Conservation (phyloP, 495 filamentous ascomycete genomes). For the Schizothecium vesticola region DNA sequence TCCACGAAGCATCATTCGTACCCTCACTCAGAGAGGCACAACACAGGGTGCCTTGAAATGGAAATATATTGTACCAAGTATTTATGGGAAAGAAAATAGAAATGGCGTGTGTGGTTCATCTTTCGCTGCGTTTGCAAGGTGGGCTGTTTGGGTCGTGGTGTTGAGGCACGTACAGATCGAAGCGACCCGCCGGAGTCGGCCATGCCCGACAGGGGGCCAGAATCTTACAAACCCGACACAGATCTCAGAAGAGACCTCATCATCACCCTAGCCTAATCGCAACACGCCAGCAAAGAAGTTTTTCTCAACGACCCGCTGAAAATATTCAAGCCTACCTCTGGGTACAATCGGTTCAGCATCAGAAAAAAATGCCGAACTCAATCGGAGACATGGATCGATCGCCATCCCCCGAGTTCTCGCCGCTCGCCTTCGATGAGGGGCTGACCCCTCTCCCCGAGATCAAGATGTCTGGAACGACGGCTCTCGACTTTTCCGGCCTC, state of each 20-base stretch:
- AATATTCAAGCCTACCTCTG: background rate
- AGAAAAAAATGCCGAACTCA: background rate
- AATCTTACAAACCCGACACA: background rate
- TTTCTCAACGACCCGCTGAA: background rate
- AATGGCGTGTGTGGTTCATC: background rate
- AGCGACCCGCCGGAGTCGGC: background rate
- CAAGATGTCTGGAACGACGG: slow-evolving; percentile 58
- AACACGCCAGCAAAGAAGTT: background rate
- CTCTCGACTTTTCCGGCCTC: slow-evolving; percentile 68
- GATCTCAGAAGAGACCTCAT: background rate
- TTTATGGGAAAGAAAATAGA: background rate
- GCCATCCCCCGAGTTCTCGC: slow-evolving; percentile 38
- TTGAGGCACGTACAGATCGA: background rate
- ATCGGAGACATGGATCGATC: slow-evolving; percentile 12
- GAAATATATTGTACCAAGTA: background rate
- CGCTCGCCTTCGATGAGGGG: slow-evolving; percentile 56
- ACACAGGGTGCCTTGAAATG: background rate
- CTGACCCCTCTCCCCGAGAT: slow-evolving; percentile 60
- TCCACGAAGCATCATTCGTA: background rate
- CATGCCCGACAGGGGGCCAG: background rate
- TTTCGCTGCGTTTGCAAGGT: background rate
- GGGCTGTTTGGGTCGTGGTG: background rate
- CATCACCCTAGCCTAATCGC: background rate
- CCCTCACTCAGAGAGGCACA: background rate
- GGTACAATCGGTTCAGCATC: background rate